These are phyloP conservation scores for Psilocybe subaeruginosa DNA, from an alignment of 768 basidiomycete species.

Conservation along the genomic window DNA sequence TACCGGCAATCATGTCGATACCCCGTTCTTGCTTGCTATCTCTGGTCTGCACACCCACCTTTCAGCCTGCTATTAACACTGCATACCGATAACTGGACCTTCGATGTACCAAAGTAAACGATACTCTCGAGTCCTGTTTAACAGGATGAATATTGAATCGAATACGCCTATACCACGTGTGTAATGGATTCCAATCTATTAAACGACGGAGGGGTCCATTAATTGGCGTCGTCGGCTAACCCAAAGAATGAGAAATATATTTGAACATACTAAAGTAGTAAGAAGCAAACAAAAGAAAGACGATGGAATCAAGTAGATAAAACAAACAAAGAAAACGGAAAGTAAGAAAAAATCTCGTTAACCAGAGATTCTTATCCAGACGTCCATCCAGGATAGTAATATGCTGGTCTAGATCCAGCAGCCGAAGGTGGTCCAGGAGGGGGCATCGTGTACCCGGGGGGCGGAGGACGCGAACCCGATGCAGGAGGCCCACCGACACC, in stretches of 20 bases:
- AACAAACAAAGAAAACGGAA: background rate
- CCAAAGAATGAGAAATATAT: background rate
- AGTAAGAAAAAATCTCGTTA: background rate
- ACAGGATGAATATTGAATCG: background rate
- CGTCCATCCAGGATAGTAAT: constrained; percentile 15
- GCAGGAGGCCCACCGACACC: background rate
- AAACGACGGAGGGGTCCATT: background rate
- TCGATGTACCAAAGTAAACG: no score
- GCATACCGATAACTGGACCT: no score
- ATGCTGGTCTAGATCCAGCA: background rate
- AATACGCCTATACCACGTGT: background rate
- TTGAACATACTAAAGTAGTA: background rate
- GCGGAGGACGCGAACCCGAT: background rate
- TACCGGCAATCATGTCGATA: background rate
- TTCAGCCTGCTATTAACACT: no score
- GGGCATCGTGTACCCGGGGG: background rate
- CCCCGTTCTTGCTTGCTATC: background rate
- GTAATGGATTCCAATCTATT: no score
- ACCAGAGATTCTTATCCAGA: background rate
- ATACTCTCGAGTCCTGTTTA: no score
- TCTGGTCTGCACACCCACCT: background rate
- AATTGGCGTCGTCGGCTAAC: background rate
- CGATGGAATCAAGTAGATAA: background rate
- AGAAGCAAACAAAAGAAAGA: background rate
- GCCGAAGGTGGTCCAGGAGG: background rate